Base-by-base conservation (phyloP, 1,284 basidiomycete genomes). In the Ustilago crameri region DNA sequence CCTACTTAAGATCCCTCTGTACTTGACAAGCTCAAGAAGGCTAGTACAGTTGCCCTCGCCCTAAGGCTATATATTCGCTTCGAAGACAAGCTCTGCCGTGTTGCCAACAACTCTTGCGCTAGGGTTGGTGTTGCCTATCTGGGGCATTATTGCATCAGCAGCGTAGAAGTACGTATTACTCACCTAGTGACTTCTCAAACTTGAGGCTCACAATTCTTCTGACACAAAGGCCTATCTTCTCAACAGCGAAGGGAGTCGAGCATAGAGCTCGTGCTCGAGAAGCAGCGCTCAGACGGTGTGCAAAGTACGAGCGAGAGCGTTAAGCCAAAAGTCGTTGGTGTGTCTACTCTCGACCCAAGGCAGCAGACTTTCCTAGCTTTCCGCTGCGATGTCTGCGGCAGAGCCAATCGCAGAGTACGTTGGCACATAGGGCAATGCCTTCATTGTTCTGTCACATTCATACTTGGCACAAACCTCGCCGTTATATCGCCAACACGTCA, bases 341-440 rank as follows among this genome's bases (percentile, higher is more conserved):
- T 38, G 14, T n/a, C 20, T 20, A 40, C 14, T 15, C 30, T 56
- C 9, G 24, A 48, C 24, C 20, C 15, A 14, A 27, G 30, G 3
- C 38, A 52, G 12, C 56, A 66, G 12, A 56, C 57, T 2, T 60
- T 66, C 20, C 35, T 56, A 1, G 56, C 43, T 12, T 66, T 56
- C n/a, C 44, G 57, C 14, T 66, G 64, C 26, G 20, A 27, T 8
- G 22, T 51, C 5, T 66, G 64, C 38, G 64, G 64, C 3, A 55
- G 42, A 41, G 64, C 52, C n/a, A 66, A 56, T 56, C 64, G 53
- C 3, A 66, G 35, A 20, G 20, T 10, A 9, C 5, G 17, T 5
- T 52, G 35, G 38, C 24, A 47, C 1, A 17, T 35, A 2, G 64
- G n/a, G 0, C 34, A 23, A 9, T 66, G 64, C 42, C 34, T 27